Percentiles rank a stretch among this genome's conserved stretches.
phyloP scores from a whole-genome alignment of 2,329 filamentous ascomycete species.

The Chaetoscypha palmicola region DNA sequence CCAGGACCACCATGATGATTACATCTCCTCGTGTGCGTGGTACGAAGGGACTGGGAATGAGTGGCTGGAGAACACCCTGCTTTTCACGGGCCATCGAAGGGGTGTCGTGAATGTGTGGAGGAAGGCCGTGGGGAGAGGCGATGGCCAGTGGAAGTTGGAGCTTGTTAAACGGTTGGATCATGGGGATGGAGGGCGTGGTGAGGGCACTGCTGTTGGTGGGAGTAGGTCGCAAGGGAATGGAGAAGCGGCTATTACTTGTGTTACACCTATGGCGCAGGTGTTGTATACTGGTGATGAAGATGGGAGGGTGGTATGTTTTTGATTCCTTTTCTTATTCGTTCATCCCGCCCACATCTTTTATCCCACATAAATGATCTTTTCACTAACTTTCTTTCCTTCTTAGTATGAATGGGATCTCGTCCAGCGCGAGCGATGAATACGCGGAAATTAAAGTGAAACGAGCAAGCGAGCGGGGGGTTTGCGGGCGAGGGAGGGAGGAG shows the following conservation, averaged over 20 bases:
- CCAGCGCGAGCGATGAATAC: constrained; percentile 38
- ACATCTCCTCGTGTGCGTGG: constrained; percentile 75
- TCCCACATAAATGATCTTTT: background rate
- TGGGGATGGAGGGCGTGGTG: constrained; percentile 51
- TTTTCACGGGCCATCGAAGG: constrained; percentile 82
- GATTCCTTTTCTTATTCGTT: constrained; percentile 2
- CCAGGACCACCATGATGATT: constrained; percentile 60
- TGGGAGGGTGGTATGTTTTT: constrained; percentile 69
- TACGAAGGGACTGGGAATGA: constrained; percentile 91
- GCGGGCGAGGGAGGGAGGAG: too few relatives aligned
- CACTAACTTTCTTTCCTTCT: too few relatives aligned
- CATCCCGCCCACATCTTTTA: constrained; percentile 1
- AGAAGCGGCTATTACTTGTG: constrained; percentile 72
- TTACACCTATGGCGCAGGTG: constrained; percentile 72
- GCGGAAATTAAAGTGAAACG: background rate
- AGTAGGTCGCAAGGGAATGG: constrained; percentile 34
- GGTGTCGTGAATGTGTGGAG: constrained; percentile 78
- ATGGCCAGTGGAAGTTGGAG: constrained; percentile 64
- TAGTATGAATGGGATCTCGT: constrained; percentile 38
- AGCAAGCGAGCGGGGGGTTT: too few relatives aligned
- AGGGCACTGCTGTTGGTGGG: constrained; percentile 21
- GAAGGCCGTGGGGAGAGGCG: constrained; percentile 41
- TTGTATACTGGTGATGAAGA: constrained; percentile 95
- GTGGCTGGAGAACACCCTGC: constrained; percentile 78
- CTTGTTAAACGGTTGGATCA: constrained; percentile 79